Conservation (phyloP, 768 basidiomycete genomes). For the Cytidiella melzeri region DNA sequence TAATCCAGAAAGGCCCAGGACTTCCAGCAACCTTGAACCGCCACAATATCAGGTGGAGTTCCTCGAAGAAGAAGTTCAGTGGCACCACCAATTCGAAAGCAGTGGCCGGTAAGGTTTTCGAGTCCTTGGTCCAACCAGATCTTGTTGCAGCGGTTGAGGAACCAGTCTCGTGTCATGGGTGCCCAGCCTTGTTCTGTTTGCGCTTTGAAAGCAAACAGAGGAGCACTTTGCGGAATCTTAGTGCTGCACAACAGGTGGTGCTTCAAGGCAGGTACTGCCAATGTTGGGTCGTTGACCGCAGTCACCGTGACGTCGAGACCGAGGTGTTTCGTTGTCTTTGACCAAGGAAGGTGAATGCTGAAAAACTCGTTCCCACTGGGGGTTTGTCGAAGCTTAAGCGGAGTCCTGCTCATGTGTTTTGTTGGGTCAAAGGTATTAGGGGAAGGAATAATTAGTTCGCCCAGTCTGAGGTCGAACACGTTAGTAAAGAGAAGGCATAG, state of each 20-base stretch:
- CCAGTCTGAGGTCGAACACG: not conserved
- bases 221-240: constrained; percentile 7
- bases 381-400: constrained; percentile 21
- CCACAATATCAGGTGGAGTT: constrained; percentile 30
- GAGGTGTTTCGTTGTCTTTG: constrained; percentile 31
- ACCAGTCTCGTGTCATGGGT: constrained; percentile 25
- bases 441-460: constrained; percentile 28
- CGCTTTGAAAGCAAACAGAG: constrained; percentile 26
- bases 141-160: constrained; percentile 26
- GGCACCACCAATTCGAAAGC: constrained; percentile 39
- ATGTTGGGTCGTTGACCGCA: too few relatives aligned
- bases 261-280: too few relatives aligned
- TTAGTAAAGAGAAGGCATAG: not conserved
- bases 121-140: constrained; percentile 22
- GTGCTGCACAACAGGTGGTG: constrained; percentile 22
- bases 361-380: constrained; percentile 23
- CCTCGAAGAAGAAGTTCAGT: constrained; percentile 28
- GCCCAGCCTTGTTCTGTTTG: constrained; percentile 21
- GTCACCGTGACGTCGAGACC: too few relatives aligned
- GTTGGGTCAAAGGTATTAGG: constrained; percentile 15
- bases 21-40: constrained; percentile 30
- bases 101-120: constrained; percentile 34
- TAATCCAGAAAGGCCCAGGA: too few relatives aligned
- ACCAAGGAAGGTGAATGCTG: constrained; percentile 26
- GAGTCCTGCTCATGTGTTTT: constrained; percentile 21